These are phyloP conservation scores for Globisporangium camurandrum DNA, from an alignment of 352 stramenopile species.

Conservation along the genomic window DNA sequence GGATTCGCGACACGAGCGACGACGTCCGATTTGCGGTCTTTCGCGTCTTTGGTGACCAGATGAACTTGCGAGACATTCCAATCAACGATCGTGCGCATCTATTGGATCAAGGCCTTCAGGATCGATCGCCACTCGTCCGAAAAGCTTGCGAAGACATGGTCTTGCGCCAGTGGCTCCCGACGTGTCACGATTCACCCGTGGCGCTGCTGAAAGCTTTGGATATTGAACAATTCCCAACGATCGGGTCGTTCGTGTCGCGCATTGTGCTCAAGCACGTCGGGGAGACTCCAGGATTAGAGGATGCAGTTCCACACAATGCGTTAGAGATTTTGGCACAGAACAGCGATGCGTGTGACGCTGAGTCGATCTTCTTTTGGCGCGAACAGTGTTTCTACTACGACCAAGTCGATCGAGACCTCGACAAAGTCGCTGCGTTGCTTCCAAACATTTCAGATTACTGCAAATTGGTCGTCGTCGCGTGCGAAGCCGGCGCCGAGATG, in stretches of 20 bases:
- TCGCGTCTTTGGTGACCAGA: constrained; percentile 32
- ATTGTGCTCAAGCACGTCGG: constrained; percentile 41
- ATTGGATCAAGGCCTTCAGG: constrained; percentile 67
- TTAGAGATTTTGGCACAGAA: constrained; percentile 34
- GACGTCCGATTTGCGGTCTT: constrained; percentile 62
- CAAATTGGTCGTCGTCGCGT: constrained; percentile 48
- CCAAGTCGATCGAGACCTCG: constrained; percentile 44
- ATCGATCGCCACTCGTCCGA: constrained; percentile 42
- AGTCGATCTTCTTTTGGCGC: constrained; percentile 73
- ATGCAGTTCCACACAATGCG: constrained; percentile 30
- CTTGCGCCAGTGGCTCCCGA: constrained; percentile 54
- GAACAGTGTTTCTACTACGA: constrained; percentile 75
- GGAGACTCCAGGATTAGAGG: constrained; percentile 25
- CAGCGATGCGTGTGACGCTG: constrained; percentile 30
- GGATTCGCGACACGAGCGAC: constrained; percentile 64
- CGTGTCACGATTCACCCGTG: constrained; percentile 41
- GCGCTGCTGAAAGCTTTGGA: constrained; percentile 51
- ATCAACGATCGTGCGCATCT: constrained; percentile 63
- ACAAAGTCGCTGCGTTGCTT: constrained; percentile 40
- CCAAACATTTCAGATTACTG: constrained; percentile 67
- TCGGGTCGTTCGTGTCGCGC: constrained; percentile 41
- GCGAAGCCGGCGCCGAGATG: constrained; percentile 34
- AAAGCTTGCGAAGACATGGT: constrained; percentile 66
- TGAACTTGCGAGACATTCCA: constrained; percentile 45
- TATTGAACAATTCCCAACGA: constrained; percentile 47